Evolutionary conservation across 306 rosid genomes (phyloP).

Genomic region (Cucurbita ficifolia): DNA sequence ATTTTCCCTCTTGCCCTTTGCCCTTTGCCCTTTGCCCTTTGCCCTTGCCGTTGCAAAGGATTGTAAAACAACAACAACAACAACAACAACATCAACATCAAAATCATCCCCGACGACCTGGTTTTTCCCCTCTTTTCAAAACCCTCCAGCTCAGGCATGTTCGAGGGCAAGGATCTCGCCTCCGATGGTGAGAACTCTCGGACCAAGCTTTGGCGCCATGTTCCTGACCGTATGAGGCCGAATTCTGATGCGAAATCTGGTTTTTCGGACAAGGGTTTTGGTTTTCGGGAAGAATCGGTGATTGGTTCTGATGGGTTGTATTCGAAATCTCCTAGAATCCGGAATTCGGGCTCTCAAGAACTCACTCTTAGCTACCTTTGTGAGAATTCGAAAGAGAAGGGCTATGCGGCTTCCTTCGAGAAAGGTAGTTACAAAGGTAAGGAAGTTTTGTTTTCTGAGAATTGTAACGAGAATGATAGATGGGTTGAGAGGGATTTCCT

Average conservation of each 20-base stretch:
- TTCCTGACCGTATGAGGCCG: slow-evolving; percentile 25
- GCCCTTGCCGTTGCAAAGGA: background rate
- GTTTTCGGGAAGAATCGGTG: slow-evolving; percentile 28
- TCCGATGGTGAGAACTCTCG: slow-evolving; percentile 63
- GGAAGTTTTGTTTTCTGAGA: slow-evolving; percentile 35
- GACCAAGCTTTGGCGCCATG: slow-evolving; percentile 46
- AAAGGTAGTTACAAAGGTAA: slow-evolving; percentile 50
- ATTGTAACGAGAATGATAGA: slow-evolving; percentile 43
- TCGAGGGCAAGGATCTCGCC: slow-evolving; percentile 48
- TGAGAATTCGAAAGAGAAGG: slow-evolving; percentile 41
- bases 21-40: too few species aligned
- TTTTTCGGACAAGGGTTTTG: slow-evolving; percentile 24
- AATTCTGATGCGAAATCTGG: slow-evolving; percentile 26
- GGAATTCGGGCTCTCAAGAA: slow-evolving; percentile 49
- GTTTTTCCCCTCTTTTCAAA: background rate
- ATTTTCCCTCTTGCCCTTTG: background rate
- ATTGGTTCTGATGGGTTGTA: slow-evolving; percentile 23
- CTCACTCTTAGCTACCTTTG: slow-evolving; percentile 83
- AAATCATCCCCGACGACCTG: background rate
- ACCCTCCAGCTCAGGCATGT: slow-evolving; percentile 26
- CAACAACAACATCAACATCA: background rate
- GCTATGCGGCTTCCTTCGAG: slow-evolving; percentile 32
- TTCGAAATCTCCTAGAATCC: slow-evolving; percentile 20
- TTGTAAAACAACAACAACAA: background rate
- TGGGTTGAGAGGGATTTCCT: slow-evolving; percentile 92